Evolutionary conservation across 2,329 filamentous ascomycete genomes (phyloP), one percentile per base, ranked within the genome.

Genomic region (Blumeria hordei): DNA sequence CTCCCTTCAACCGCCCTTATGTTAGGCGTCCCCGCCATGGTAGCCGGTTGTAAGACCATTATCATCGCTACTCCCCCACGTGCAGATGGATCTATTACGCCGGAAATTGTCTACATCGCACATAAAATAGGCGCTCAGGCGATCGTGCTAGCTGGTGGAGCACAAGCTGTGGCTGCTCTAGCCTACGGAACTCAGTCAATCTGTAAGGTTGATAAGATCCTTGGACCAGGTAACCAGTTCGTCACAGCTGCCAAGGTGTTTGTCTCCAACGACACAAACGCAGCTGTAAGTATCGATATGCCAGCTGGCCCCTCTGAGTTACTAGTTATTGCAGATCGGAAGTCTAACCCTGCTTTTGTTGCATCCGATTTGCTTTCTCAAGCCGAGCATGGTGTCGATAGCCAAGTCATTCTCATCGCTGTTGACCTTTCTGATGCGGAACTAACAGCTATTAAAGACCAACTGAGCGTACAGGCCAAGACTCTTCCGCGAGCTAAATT

Each of bases 211-310:
- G 92, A 98, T 74, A 98, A 98, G 77, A 95, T 98, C 62, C 78
- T 96, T 11, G 92, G 92, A 0, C 92, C 92, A 2, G 92, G 92
- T 37, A 98, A 98, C 70, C 92, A 96, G 68, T 98, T 96, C 65
- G 92, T 98, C 43, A 98, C 92, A 0, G 92, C 92, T 0, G 92
- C 86, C 54, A 98, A 98, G 77, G 98, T 98, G 92, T 76, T 88
- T 62, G 92, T 98, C 45, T 86, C 83, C 69, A 98, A 98, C 68
- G 92, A 98, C 67, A 96, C 92, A 47, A 93, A 88, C 57, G 92
- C 92, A 11, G 85, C 86, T 21, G 88, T 95, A 43, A 83, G 87
- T 68, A 98, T 98, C 63, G 92, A 98, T 66, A 98, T 98, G 92
- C 92, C 92, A 10, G 92, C 92, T 37, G 92, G 92, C 0, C 92